Evolutionary conservation across 2,329 filamentous ascomycete species (phyloP).

Genomic region (Onygena corvina): DNA sequence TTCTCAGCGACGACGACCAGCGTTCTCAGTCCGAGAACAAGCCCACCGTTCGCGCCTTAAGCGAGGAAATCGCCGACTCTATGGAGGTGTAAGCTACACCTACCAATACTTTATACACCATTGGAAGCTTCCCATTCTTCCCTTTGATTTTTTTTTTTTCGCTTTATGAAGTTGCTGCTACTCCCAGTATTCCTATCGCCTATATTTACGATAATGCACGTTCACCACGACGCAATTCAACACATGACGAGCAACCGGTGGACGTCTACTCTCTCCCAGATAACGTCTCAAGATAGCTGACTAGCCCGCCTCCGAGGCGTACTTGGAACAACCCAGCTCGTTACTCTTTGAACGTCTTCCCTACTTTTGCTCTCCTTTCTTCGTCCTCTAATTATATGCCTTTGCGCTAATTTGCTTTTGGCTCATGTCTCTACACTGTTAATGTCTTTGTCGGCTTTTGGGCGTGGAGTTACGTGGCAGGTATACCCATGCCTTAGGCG

Average conservation of each 20-base stretch:
- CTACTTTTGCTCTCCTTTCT: background rate
- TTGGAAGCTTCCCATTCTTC: background rate
- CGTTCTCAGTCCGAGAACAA: conserved; percentile 30
- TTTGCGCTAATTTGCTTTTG: background rate
- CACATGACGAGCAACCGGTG: background rate
- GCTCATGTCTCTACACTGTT: background rate
- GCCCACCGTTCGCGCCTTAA: conserved; percentile 40
- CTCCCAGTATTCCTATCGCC: background rate
- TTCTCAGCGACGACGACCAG: conserved; percentile 36
- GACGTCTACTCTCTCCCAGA: too few relatives aligned
- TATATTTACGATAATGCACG: background rate
- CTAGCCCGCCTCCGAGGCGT: too few relatives aligned
- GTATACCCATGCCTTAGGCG: conserved; percentile 4
- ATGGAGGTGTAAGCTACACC: conserved; percentile 38
- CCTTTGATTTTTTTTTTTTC: background rate
- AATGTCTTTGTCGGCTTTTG: conserved; percentile 1
- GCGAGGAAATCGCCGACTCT: conserved; percentile 41
- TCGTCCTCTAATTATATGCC: background rate
- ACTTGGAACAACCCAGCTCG: background rate
- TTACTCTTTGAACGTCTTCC: background rate
- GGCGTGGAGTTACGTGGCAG: conserved; percentile 5
- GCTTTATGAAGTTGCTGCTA: background rate
- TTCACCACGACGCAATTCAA: background rate
- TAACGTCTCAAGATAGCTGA: too few relatives aligned
- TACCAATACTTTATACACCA: background rate